Evolutionary conservation across 2,329 filamentous ascomycete species (phyloP), one percentile per base, ranked within the genome.

Genomic region (Colletotrichum theobromicola): DNA sequence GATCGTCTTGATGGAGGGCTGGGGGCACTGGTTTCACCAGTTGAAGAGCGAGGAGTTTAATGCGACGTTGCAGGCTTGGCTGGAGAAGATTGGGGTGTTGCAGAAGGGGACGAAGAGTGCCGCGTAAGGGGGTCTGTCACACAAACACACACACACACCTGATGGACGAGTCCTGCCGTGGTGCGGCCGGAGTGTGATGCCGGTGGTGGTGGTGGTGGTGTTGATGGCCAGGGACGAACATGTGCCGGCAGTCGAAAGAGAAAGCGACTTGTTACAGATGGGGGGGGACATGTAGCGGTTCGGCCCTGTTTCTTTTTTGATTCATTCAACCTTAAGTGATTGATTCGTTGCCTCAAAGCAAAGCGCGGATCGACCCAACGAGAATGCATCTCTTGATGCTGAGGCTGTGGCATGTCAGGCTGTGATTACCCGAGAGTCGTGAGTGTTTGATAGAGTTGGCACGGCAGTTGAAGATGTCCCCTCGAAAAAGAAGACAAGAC

Each of bases 11-110:
- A 72, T 75, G 24, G 69, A 66, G 58, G 65, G 60, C 6, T 60
- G 24, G 35, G 70, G 70, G 1, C 70, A 73, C 12, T 75, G 65
- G 70, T 75, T 73, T 60, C 73, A 75, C 26, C 72, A 75, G 58
- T 50, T 73, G 5, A 60, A 64, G 37, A 60, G 64, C 28, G 60
- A 73, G n/a, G 60, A 35, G 60, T 63, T 69, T 12, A 75, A 73
- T 42, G 46, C 26, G 30, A 55, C 68, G 13, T 16, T 73, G 50
- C 7, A 34, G 42, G 50, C 37, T 35, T 75, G 70, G 73, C 21
- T 73, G 30, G 13, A n/a, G 26, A 67, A 32, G 30, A 35, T 63
- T 16, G 70, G 66, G 5, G 55, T 67, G 28, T 34, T 68, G 70
- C 58, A n/a, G 18, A 21, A 46, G 37, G 37, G n/a, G n/a, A n/a